Percentiles rank a stretch among this genome's conserved stretches.
Evolutionary conservation across 1,284 basidiomycete genomes (phyloP).

Genomic region (Erythrobasidium hasegawianum): DNA sequence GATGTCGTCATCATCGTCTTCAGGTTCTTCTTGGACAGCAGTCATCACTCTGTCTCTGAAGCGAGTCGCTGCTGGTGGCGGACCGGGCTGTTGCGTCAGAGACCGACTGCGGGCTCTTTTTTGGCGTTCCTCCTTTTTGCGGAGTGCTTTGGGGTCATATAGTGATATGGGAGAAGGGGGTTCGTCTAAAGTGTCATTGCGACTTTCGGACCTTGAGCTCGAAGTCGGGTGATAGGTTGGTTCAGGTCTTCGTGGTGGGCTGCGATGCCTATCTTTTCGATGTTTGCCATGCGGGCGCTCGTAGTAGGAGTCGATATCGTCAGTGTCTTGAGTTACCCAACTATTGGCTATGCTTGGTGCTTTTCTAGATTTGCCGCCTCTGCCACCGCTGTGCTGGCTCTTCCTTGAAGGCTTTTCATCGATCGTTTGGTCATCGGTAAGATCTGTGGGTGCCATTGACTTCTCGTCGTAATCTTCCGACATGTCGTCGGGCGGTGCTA

Average conservation of each 20-base stretch:
- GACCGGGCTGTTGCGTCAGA: slow-evolving; percentile 11
- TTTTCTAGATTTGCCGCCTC: not conserved
- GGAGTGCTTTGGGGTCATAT: slow-evolving; percentile 27
- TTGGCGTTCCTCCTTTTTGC: slow-evolving; percentile 11
- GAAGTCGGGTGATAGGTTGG: not conserved
- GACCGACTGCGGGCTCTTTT: slow-evolving; percentile 12
- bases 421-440: not conserved
- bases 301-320: slow-evolving; percentile 27
- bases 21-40: slow-evolving; percentile 5
- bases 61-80: not conserved
- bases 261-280: not conserved
- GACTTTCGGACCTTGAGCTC: not conserved
- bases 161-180: slow-evolving; percentile 24
- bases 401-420: not conserved
- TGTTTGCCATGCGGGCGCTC: slow-evolving; percentile 3
- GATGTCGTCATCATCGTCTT: slow-evolving; percentile 21
- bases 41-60: not conserved
- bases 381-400: not conserved
- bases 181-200: not conserved
- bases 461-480: not conserved
- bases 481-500: not conserved
- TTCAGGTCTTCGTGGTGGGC: not conserved
- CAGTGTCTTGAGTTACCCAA: not conserved
- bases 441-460: not conserved
- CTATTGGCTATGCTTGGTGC: slow-evolving; percentile 1